Base-by-base conservation (phyloP, 2,329 filamentous ascomycete species). In the Corinectria fuckeliana region DNA sequence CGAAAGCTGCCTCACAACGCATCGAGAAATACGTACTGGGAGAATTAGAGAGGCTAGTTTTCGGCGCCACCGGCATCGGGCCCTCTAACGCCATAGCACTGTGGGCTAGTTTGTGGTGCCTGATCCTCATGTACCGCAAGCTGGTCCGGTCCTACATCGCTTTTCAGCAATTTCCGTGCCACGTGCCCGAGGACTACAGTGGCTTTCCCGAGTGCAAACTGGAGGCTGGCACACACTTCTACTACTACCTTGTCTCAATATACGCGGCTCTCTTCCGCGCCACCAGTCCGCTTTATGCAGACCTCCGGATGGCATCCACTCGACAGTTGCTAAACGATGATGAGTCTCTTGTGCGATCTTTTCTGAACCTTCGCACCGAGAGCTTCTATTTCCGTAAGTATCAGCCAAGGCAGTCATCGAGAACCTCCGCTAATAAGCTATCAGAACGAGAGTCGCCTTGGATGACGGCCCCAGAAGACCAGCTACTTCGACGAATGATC, bases 121-220 rank as follows among this genome's bases (percentile, higher is more conserved):
- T 70, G 49, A 70, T 71, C 11, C 60, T 71, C 28, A 70, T 70
- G 66, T 71, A 71, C 49, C 66, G 69, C 39, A 71, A 71, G 57
- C 59, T 71, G 25, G 66, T 71, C 45, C 66, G 64, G 34, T 66
- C 69, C 5, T 71, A 71, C 20, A 68, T 71, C 49, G 69, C 69
- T 14, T 71, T 71, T 25, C 66, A 69, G 49, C 62, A 69, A 25
- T 71, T 71, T 23, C 69, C 69, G 28, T 71, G 69, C 21, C 69
- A 71, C 63, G 69, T 70, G 10, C 69, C 69, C 9, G 58, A 71
- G 41, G 68, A 71, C 55, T 70, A 71, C 30, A 71, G 62, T 49
- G 66, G 69, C 18, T 71, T 71, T 45, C 69, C 69, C 1, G 62
- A 71, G 34, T 68, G 65, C 58, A 71, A 71, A 50, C 36, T 71